Evolutionary conservation across 2,329 filamentous ascomycete genomes (phyloP).

Genomic region (Trichoderma atroviride): DNA sequence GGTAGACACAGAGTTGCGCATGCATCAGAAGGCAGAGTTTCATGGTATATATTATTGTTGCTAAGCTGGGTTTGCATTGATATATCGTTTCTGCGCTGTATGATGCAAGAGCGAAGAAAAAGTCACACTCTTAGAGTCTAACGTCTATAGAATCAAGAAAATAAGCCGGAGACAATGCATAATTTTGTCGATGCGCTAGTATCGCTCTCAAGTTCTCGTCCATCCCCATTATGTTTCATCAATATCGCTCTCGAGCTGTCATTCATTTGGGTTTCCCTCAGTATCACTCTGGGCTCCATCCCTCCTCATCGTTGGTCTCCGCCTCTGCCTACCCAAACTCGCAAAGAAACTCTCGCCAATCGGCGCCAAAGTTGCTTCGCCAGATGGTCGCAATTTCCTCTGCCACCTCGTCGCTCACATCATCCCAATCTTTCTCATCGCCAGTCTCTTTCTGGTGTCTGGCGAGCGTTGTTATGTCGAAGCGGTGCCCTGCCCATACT

Average conservation of each 20-base stretch:
- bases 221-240: no score
- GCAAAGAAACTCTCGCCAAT: slow-evolving; percentile 2
- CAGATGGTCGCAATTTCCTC: slow-evolving; percentile 11
- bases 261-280: no score
- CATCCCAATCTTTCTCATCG: background rate
- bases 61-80: no score
- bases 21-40: background rate
- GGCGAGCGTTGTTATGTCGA: slow-evolving; percentile 23
- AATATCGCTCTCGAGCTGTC: background rate
- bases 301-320: no score
- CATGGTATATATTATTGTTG: background rate
- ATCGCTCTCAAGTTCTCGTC: no score
- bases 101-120: no score
- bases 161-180: no score
- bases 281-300: background rate
- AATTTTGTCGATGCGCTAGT: no score
- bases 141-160: no score
- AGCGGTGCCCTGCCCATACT: slow-evolving; percentile 27
- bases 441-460: background rate
- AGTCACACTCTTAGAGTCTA: background rate
- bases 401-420: slow-evolving; percentile 25
- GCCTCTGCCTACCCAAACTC: background rate
- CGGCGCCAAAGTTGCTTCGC: background rate
- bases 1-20: background rate
- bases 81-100: no score